Base-by-base conservation (phyloP, 1,284 basidiomycete species). In the Sporisorium graminicola region DNA sequence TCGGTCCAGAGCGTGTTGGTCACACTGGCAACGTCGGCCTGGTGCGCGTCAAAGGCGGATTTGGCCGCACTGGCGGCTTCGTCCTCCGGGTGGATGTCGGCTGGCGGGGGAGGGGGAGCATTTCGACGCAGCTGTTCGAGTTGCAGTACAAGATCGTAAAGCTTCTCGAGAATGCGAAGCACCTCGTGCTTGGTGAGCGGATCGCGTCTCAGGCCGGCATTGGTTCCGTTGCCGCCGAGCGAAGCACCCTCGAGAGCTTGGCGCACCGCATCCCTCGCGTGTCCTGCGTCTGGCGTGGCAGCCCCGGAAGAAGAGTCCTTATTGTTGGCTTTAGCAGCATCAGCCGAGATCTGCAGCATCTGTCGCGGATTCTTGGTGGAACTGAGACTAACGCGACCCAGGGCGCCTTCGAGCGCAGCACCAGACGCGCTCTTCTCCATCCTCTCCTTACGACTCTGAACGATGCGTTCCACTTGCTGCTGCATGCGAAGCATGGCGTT, bases 401-500 rank as follows among this genome's bases (percentile, higher is more conserved):
- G 89, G 8, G 95, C 96, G 64, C 97, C 96, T 87, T 97, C 94
- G n/a, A 99, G 89, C 53, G 79, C 57, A 66, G 79, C 40, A 65
- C 78, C 74, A 49, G 67, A 58, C 62, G 81, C 70, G 65, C 83
- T 61, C 67, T 82, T 81, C 27, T 83, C 82, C 56, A 78, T 79
- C 29, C 87, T 90, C 86, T 93, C 89, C 78, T 94, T 91, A 3
- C 95, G 93, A 85, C 93, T 94, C 81, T 92, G 94, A 20, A 99
- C 95, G 74, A 99, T 93, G 66, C 96, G 89, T 87, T 98, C 95
- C 14, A 99, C 96, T 85, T 99, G 96, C 70, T 94, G 91, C 78
- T 96, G 94, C 93, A 99, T 95, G 68, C 94, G 90, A 81, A 95
- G 92, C 94, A 99, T 95, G 0, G 95, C 96, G 84, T 92, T 96